Conservation (phyloP, 108 stramenopile species). For the Fragilaria radians region DNA sequence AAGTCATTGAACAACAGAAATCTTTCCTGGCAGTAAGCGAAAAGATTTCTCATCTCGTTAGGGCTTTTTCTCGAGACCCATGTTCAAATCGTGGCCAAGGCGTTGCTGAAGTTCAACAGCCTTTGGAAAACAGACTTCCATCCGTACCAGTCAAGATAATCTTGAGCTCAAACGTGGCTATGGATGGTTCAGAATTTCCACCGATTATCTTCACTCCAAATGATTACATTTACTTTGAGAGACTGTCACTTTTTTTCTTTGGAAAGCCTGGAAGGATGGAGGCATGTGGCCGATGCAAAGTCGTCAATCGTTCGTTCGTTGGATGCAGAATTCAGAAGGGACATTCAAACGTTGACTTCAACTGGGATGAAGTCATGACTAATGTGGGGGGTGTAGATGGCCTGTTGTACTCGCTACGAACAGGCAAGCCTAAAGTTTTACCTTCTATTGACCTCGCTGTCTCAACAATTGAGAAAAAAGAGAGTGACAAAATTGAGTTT, state of each 20-base stretch:
- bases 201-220: neutral
- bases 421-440: neutral
- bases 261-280: constrained; percentile 17
- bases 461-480: neutral
- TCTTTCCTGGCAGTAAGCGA: neutral
- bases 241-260: constrained; percentile 14
- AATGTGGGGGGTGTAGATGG: constrained; percentile 28
- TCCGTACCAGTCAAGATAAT: neutral
- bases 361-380: constrained; percentile 20
- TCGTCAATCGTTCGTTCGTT: constrained; percentile 8
- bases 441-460: neutral
- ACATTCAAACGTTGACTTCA: constrained; percentile 48
- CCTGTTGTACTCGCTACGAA: constrained; percentile 17
- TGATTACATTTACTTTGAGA: neutral
- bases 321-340: constrained; percentile 27
- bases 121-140: neutral
- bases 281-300: constrained; percentile 38
- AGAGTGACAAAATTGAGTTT: neutral
- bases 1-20: neutral
- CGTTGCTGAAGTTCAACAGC: neutral
- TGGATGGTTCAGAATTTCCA: neutral
- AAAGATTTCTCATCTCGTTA: neutral
- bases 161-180: neutral
- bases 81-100: neutral
- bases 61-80: neutral